Percentiles rank a stretch among this genome's conserved stretches.
phyloP scores from a whole-genome alignment of 1,284 basidiomycete genomes.

The Cystobasidiaceae sp. region DNA sequence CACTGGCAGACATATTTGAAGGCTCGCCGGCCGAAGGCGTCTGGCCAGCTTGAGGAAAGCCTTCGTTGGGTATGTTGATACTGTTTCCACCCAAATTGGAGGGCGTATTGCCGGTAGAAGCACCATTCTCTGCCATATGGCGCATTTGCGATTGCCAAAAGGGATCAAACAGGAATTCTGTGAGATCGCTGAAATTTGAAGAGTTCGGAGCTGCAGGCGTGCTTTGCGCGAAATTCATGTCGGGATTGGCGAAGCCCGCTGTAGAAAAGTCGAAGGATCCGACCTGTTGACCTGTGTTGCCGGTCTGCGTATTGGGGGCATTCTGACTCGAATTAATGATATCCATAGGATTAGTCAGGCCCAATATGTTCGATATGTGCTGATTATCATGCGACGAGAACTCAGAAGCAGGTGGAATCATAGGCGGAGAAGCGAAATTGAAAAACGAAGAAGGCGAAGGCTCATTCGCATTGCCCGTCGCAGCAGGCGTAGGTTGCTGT shows the following conservation, averaged over 20 bases:
- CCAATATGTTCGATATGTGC: slow-evolving; percentile 22
- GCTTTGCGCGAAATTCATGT: not conserved
- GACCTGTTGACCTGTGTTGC: not conserved
- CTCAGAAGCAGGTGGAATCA: slow-evolving; percentile 15
- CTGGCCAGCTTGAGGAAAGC: not conserved
- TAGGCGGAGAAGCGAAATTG: slow-evolving; percentile 17
- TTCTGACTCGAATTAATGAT: not conserved
- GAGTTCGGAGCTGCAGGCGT: not conserved
- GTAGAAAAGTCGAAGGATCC: not conserved
- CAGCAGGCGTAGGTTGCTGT: not conserved
- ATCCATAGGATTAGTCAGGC: slow-evolving; percentile 2
- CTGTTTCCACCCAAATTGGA: not conserved
- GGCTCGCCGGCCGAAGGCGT: not conserved
- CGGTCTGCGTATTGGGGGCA: too few relatives aligned
- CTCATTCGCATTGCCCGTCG: too few relatives aligned
- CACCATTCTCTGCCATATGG: slow-evolving; percentile 6
- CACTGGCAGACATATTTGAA: not conserved
- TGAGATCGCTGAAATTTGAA: slow-evolving; percentile 5
- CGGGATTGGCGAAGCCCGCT: not conserved
- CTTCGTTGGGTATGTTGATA: not conserved
- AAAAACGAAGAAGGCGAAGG: slow-evolving; percentile 15
- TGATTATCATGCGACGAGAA: slow-evolving; percentile 10
- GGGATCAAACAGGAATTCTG: slow-evolving; percentile 27
- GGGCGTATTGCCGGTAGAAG: too few relatives aligned
- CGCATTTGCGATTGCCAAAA: slow-evolving; percentile 28